A percentile compares a stretch with the other conserved stretches of the same genome.
phyloP scores from a whole-genome alignment of 2,329 filamentous ascomycete species.

The Aspergillus fumigatus region DNA sequence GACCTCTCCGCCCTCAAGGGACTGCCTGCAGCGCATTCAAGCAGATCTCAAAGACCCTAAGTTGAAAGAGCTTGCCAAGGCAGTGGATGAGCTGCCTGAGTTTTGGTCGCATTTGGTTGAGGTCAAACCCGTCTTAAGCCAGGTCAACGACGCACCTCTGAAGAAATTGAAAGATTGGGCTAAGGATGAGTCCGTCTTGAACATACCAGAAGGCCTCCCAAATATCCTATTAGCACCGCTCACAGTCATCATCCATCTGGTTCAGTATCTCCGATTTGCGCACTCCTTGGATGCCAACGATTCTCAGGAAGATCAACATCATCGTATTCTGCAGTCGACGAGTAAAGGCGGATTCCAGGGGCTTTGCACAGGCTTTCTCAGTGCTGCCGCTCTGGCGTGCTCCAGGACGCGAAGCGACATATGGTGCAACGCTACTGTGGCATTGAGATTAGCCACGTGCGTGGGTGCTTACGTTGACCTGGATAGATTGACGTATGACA shows the following conservation, averaged over 20 bases:
- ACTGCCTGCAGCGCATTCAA: background rate
- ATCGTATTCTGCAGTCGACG: background rate
- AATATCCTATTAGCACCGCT: slow-evolving; percentile 1
- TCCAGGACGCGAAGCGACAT: background rate
- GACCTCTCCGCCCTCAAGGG: background rate
- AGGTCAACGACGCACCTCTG: background rate
- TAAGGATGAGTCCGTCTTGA: background rate
- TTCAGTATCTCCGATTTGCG: background rate
- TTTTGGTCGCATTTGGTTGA: background rate
- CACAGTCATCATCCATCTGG: slow-evolving; percentile 1
- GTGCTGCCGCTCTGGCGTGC: background rate
- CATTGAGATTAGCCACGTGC: slow-evolving; percentile 1
- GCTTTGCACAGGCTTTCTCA: slow-evolving; percentile 1
- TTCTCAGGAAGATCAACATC: background rate
- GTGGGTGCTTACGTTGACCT: background rate
- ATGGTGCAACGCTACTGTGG: background rate
- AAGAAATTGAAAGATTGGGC: background rate
- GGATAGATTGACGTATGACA: background rate
- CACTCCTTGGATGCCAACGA: background rate
- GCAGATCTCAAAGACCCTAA: background rate
- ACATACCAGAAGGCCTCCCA: background rate
- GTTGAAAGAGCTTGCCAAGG: background rate
- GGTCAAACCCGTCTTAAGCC: background rate
- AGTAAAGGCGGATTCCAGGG: background rate
- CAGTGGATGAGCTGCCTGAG: background rate